These are phyloP conservation scores for Phlegmacium glaucopus DNA, from an alignment of 768 basidiomycete genomes.

Conservation along the genomic window DNA sequence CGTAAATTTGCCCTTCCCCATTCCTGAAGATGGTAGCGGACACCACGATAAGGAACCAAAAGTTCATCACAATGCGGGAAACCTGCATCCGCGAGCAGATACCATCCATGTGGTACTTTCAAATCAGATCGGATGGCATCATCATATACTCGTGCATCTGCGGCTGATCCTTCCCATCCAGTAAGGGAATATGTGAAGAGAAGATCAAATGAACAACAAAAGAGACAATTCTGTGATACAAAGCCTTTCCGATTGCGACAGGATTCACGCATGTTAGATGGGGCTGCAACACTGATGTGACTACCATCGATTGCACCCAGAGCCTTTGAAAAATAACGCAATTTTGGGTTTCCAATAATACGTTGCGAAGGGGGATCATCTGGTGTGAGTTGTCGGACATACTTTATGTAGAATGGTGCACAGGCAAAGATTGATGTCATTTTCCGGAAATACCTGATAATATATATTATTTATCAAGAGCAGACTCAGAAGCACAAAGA, in stretches of 20 bases:
- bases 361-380: constrained; percentile 11
- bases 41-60: constrained; percentile 34
- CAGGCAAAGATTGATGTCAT: too few relatives aligned
- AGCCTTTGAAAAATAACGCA: constrained; percentile 28
- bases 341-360: constrained; percentile 23
- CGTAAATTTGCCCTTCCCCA: constrained; percentile 22
- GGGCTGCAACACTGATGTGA: constrained; percentile 21
- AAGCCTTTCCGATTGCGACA: constrained; percentile 25
- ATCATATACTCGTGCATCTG: constrained; percentile 27
- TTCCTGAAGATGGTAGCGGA: constrained; percentile 35
- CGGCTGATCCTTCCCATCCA: constrained; percentile 38
- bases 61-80: constrained; percentile 30
- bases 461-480: not conserved
- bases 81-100: constrained; percentile 35
- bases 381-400: constrained; percentile 9
- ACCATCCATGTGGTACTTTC: constrained; percentile 26
- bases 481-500: not conserved
- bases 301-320: constrained; percentile 33
- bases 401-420: constrained; percentile 6
- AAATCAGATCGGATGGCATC: too few relatives aligned
- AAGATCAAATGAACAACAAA: constrained; percentile 28
- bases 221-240: constrained; percentile 36
- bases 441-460: too few relatives aligned
- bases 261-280: constrained; percentile 13
- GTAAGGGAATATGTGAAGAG: constrained; percentile 32